Base-by-base conservation (phyloP, 805 yeast species). In the Debaryomyces hansenii region DNA sequence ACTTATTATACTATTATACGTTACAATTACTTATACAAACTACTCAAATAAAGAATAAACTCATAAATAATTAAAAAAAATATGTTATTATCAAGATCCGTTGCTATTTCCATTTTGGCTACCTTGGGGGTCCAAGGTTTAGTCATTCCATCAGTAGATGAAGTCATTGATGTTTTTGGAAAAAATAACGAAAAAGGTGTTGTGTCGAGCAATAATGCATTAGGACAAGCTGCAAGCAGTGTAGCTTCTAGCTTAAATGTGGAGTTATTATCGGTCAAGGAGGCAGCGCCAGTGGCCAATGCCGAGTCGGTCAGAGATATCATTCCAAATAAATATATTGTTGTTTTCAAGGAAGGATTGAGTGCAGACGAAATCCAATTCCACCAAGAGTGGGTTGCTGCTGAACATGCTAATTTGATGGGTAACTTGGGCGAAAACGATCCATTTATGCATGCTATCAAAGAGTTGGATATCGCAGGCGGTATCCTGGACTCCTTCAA, bases 291-390 rank as follows among this genome's bases (percentile, higher is more conserved):
- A 5, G 57, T 85, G 34, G 57, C 81, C 49, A 61, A 76, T 33
- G 64, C 77, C 41, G 70, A 68, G 40, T 51, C 69, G 27, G 78
- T 78, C 42, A 64, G 72, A 43, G 76, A 79, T 47, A 53, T 77
- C 39, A 79, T 86, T 56, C 84, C 90, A 32, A 78, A 86, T 72
- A 84, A 85, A 59, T 94, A 90, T 74, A 91, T 94, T 53, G 73
- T 94, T 56, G 90, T 91, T 42, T 83, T 92, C 73, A 90, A 90
- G 74, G 79, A 81, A 45, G 80, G 73, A 44, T 74, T 83, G 29
- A 59, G 78, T 18, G 66, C 76, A 20, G 80, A 80, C 32, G 80
- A 79, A 49, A 71, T 79, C 28, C 70, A 73, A 35, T 78, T 81
- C 75, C 96, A 91, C 73, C 77, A 78, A 60, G 78, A 80, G 60